Base-by-base conservation (phyloP, 2,329 filamentous ascomycete species). In the Trichoderma asperellum region DNA sequence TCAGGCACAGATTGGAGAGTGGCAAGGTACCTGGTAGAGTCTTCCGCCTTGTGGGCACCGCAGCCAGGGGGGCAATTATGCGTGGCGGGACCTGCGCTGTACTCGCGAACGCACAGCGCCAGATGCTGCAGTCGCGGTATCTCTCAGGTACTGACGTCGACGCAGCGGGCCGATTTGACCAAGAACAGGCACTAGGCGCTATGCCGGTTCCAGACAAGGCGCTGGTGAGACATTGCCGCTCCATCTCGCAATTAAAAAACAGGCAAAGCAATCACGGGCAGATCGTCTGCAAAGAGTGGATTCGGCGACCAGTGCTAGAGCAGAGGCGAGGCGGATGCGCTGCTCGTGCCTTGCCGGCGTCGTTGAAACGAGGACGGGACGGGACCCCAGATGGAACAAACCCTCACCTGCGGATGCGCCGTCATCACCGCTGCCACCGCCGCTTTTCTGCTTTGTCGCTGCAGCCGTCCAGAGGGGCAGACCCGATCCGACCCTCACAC, bases 211-310 rank as follows among this genome's bases (percentile, higher is more conserved):
- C 64, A 37, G 64, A n/a, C 55, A 67, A 59, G 64, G 29, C 64
- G 65, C 14, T 35, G 57, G 57, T 68, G 57, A 61, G 56, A 24
- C 47, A 57, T 61, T 53, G 40, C 43, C 53, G 43, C 57, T 47
- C 57, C 57, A 56, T 47, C 61, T 68, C 57, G 57, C 56, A 68
- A 68, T 68, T 60, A 68, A 68, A 61, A 62, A 49, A 29, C n/a
- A 32, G 56, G n/a, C 57, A 56, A 61, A 43, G 29, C 57, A 68
- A 61, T 55, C 65, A 61, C 56, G 49, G 47, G 57, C 57, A 55
- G 64, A 67, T 67, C 64, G 64, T 52, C 55, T 67, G 37, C 40
- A 27, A 35, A 35, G 64, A 67, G 65, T 68, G 65, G 56, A 61
- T 68, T 68, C 65, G 62, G 12, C 32, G 32, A 32, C 43, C 47